Percentiles rank a stretch among this genome's conserved stretches.
These are phyloP conservation scores for Coniochaeta hoffmannii DNA, from an alignment of 2,329 filamentous ascomycete species.

Conservation along the genomic window DNA sequence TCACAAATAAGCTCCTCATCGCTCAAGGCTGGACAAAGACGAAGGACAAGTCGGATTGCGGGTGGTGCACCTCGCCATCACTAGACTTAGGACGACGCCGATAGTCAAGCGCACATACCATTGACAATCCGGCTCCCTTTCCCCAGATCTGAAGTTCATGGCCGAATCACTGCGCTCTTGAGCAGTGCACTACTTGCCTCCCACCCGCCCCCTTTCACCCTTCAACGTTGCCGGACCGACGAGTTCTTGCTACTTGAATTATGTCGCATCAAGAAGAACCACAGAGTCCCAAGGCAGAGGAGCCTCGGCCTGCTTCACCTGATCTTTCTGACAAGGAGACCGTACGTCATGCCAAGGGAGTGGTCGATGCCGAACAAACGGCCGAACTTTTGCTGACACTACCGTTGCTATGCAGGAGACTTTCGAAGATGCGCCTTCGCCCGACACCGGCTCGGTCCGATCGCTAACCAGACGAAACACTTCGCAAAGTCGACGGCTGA, in stretches of 20 bases:
- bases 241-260: neutral
- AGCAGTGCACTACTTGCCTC: neutral
- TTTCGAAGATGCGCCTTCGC: conserved; percentile 69
- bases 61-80: too few species aligned
- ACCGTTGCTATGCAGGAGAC: conserved; percentile 45
- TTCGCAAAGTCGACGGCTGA: conserved; percentile 11
- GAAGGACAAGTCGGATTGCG: too few species aligned
- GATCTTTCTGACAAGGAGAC: conserved; percentile 29
- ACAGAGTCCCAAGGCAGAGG: neutral
- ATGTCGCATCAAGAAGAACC: neutral
- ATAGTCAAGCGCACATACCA: conserved; percentile 1
- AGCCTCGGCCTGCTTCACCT: conserved; percentile 18
- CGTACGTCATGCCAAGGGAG: conserved; percentile 20
- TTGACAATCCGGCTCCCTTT: neutral
- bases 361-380: neutral
- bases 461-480: conserved; percentile 50
- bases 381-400: conserved; percentile 4
- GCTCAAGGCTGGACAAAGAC: too few species aligned
- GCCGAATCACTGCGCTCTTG: neutral
- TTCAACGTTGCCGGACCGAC: too few species aligned
- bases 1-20: too few species aligned
- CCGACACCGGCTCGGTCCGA: conserved; percentile 53
- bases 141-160: neutral
- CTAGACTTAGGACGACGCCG: too few species aligned
- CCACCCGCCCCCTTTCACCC: neutral